phyloP scores from a whole-genome alignment of 345 rosid species.

The Brassica cretica region DNA sequence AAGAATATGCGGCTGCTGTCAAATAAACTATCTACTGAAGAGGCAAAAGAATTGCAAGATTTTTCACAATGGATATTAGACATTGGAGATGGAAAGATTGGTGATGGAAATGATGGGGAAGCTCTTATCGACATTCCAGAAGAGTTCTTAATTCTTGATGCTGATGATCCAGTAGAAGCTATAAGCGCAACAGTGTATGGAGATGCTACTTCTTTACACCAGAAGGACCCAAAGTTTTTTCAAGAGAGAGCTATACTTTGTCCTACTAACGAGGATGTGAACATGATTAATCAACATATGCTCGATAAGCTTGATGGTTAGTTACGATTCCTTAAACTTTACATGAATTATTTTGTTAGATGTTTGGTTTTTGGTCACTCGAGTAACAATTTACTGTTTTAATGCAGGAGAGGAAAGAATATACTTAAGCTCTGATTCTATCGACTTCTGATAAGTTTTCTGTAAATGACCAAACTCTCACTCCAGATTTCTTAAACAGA shows the following conservation, averaged over 20 bases:
- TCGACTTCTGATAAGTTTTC: background rate
- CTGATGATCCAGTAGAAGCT: background rate
- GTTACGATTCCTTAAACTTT: too few relatives aligned
- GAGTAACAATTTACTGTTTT: too few relatives aligned
- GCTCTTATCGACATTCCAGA: background rate
- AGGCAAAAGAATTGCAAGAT: background rate
- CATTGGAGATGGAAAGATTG: background rate
- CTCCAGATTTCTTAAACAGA: background rate
- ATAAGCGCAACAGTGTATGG: background rate
- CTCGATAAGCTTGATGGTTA: background rate
- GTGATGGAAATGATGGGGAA: background rate
- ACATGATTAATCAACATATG: background rate
- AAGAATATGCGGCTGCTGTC: background rate
- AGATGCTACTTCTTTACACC: background rate
- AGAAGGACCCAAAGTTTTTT: background rate
- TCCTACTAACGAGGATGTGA: background rate
- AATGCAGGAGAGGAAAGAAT: background rate
- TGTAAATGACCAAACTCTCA: background rate
- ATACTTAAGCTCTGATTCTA: background rate
- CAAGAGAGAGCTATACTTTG: background rate
- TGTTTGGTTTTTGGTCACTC: too few relatives aligned
- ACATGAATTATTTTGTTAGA: too few relatives aligned
- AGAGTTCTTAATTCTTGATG: background rate
- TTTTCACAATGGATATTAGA: background rate
- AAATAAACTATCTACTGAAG: background rate